Conservation (phyloP, 495 filamentous ascomycete species). For the Penicillium mononematosum region DNA sequence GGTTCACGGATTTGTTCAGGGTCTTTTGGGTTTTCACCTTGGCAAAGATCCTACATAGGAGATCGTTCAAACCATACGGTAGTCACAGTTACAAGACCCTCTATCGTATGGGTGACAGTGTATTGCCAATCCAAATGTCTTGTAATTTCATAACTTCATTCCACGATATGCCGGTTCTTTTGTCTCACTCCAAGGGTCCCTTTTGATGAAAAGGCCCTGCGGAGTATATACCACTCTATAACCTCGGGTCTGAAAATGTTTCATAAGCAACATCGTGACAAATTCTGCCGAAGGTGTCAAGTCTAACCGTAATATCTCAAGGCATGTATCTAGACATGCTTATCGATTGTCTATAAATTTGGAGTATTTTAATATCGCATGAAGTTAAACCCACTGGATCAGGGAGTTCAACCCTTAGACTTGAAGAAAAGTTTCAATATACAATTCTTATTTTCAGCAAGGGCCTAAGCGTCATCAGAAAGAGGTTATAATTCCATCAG, state of each 20-base stretch:
- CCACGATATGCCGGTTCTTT: not conserved
- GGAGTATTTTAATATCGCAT: no score
- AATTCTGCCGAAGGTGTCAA: no score
- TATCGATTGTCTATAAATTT: no score
- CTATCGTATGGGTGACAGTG: not conserved
- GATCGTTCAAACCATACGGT: not conserved
- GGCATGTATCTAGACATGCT: no score
- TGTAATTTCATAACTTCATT: conserved; percentile 16
- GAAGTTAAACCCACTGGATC: no score
- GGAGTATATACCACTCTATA: not conserved
- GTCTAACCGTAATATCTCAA: no score
- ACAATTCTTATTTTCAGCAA: no score
- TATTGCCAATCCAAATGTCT: not conserved
- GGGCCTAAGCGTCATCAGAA: no score
- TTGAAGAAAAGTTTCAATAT: no score
- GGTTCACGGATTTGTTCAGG: not conserved
- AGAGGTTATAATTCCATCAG: no score
- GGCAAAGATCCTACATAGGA: not conserved
- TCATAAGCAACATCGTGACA: not conserved
- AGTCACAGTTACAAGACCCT: not conserved
- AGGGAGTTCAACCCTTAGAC: no score
- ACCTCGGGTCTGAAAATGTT: not conserved
- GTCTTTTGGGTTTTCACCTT: conserved; percentile 7
- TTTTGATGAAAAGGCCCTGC: not conserved
- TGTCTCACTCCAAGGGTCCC: not conserved